These are phyloP conservation scores for Dalbergia cultrata DNA, from an alignment of 306 rosid species.

Conservation along the genomic window DNA sequence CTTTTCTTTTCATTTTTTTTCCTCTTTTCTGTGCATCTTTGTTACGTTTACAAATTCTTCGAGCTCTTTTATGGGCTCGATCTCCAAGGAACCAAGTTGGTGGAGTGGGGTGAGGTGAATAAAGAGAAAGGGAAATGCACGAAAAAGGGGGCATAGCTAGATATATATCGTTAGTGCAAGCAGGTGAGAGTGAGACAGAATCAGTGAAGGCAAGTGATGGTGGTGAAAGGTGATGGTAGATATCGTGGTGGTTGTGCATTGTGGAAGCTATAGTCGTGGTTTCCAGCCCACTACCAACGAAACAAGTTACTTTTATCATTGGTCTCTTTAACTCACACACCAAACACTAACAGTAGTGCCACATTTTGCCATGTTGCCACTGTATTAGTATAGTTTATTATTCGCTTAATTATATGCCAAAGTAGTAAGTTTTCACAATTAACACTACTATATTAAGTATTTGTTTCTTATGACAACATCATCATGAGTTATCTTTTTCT, in stretches of 20 bases:
- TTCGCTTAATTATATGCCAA: not conserved
- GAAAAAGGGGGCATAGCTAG: conserved; percentile 9
- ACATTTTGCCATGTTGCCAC: not conserved
- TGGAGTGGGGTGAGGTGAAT: conserved; percentile 29
- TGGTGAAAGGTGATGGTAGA: conserved; percentile 34
- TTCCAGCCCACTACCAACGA: conserved; percentile 52
- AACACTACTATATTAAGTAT: not conserved
- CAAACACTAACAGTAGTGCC: conserved; percentile 39
- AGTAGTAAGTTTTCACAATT: conserved; percentile 13
- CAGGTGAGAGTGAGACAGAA: conserved; percentile 52
- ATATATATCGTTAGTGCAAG: conserved; percentile 40
- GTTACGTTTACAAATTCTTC: conserved; percentile 16
- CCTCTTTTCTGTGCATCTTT: not conserved
- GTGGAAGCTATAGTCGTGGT: conserved; percentile 36
- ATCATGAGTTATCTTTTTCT: conserved; percentile 27
- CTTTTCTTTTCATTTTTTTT: not conserved
- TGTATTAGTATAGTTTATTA: not conserved
- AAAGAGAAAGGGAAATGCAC: conserved; percentile 36
- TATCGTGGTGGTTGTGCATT: conserved; percentile 42
- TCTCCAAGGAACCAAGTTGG: conserved; percentile 45
- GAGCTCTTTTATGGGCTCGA: conserved; percentile 45
- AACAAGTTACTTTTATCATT: conserved; percentile 29
- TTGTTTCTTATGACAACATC: conserved; percentile 12
- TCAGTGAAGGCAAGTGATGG: conserved; percentile 38
- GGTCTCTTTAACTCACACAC: not conserved